Evolutionary conservation across 768 basidiomycete genomes (phyloP), one percentile per base, ranked within the genome.

Genomic region (Paxillus ammoniavirescens): DNA sequence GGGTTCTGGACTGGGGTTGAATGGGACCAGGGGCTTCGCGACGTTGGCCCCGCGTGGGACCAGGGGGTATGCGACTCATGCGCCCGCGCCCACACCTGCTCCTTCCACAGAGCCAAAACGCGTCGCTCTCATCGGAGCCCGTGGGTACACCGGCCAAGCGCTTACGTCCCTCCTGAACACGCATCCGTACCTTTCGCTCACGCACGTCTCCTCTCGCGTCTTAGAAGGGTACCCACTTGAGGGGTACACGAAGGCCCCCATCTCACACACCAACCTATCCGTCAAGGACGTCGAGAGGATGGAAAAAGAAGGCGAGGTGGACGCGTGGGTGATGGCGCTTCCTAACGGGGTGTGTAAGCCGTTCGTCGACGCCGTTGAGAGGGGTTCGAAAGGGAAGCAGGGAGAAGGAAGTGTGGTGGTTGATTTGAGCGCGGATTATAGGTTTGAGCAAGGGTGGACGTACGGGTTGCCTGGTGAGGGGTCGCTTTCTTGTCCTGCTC

Each of bases 281-380:
- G 68, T 78, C 9, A 74, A 77, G 53, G 91, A 97, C 60, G 89
- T 98, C 9, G 86, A 91, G 68, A 76, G 73, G 66, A 89, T 99
- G 87, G 97, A 98, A 72, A 85, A 86, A 72, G 76, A 83, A 47
- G 87, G 89, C 8, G 89, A 89, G 64, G 93, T 99, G 15, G 96
- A 99, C 66, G 96, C 93, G 8, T 99, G 97, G 96, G 84, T 98
- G 49, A 95, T 98, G 91, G 97, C 97, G 2, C 80, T 99, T 45
- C 97, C 97, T n/a, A 99, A 98, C 61, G 97, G 97, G 17, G 82
- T 93, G 21, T 89, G 91, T 75, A 94, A 95, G 72, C 95, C 95
- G 0, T 99, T 96, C 67, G 93, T 99, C 33, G 93, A 95, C 64
- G 96, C 96, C 14, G 74, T 99, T 45, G 93, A 97, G 64, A 79